A percentile compares a stretch with the other conserved stretches of the same genome.
Conservation (phyloP, 352 stramenopile genomes). For the Pythium plurisporium region DNA sequence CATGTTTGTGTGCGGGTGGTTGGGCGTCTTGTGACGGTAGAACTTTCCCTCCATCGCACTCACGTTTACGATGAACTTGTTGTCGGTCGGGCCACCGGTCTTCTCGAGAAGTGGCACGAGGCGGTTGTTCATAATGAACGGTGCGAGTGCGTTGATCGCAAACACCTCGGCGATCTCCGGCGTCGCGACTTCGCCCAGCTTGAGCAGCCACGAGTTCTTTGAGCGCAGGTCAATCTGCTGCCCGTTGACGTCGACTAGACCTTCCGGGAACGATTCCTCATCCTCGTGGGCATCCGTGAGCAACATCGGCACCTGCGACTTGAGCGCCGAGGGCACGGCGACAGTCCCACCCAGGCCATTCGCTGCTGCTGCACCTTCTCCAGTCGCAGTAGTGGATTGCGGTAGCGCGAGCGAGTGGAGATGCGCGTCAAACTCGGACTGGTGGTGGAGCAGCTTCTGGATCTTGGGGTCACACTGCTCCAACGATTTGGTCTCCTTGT, state of each 20-base stretch:
- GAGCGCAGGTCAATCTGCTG: slow-evolving; percentile 94
- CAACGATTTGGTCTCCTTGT: slow-evolving; percentile 76
- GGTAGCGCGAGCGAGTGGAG: slow-evolving; percentile 57
- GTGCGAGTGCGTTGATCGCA: slow-evolving; percentile 95
- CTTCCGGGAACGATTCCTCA: slow-evolving; percentile 53
- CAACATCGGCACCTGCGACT: slow-evolving; percentile 79
- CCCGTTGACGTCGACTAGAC: slow-evolving; percentile 92
- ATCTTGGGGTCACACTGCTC: slow-evolving; percentile 46
- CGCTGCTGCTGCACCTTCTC: background rate
- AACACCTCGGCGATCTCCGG: slow-evolving; percentile 86
- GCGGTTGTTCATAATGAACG: slow-evolving; percentile 96
- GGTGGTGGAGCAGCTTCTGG: slow-evolving; percentile 72
- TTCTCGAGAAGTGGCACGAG: slow-evolving; percentile 88
- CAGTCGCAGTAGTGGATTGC: slow-evolving; percentile 16
- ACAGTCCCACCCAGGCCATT: slow-evolving; percentile 17
- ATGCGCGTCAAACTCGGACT: slow-evolving; percentile 71
- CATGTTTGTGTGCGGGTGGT: slow-evolving; percentile 98
- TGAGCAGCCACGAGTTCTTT: slow-evolving; percentile 94
- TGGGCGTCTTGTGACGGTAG: slow-evolving; percentile 95
- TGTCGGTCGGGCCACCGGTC: slow-evolving; percentile 32
- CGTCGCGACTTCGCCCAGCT: slow-evolving; percentile 91
- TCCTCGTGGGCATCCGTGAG: slow-evolving; percentile 60
- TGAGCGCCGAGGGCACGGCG: slow-evolving; percentile 64
- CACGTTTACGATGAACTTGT: slow-evolving; percentile 96
- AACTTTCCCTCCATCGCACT: slow-evolving; percentile 98